Evolutionary conservation across 2,329 filamentous ascomycete genomes (phyloP).

Genomic region (Malbranchea zuffiana): DNA sequence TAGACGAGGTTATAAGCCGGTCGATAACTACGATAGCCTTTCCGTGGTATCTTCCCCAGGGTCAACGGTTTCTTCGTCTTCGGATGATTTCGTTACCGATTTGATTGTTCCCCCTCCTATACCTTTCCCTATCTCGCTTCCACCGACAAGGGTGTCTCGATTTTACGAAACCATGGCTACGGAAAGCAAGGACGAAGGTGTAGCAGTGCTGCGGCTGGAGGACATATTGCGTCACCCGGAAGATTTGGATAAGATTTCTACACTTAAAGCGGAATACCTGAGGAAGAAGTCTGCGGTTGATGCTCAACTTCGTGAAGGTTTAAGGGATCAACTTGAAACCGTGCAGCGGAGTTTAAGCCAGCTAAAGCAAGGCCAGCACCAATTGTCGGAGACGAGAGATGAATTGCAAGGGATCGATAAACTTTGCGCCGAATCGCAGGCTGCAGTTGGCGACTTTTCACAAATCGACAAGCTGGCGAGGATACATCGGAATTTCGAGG

Average conservation of each 20-base stretch:
- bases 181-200: constrained; percentile 45
- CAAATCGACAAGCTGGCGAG: constrained; percentile 53
- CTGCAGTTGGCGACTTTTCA: constrained; percentile 95
- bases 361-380: constrained; percentile 80
- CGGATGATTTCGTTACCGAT: constrained; percentile 8
- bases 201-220: constrained; percentile 63
- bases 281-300: constrained; percentile 91
- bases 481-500: constrained; percentile 81
- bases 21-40: not conserved
- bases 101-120: constrained; percentile 4
- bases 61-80: constrained; percentile 5
- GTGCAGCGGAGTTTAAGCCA: constrained; percentile 88
- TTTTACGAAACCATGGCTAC: constrained; percentile 25
- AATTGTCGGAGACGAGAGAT: constrained; percentile 86
- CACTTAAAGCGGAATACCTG: constrained; percentile 80
- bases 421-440: constrained; percentile 91
- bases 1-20: not conserved
- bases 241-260: constrained; percentile 89
- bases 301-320: constrained; percentile 73
- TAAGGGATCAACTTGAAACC: constrained; percentile 86
- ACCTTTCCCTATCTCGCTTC: constrained; percentile 1
- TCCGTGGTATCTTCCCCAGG: constrained; percentile 3
- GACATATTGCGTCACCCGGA: constrained; percentile 92
- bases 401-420: constrained; percentile 99
- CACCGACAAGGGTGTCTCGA: constrained; percentile 4